phyloP scores from a whole-genome alignment of 2,329 filamentous ascomycete genomes.

The Pseudogymnoascus sp. region DNA sequence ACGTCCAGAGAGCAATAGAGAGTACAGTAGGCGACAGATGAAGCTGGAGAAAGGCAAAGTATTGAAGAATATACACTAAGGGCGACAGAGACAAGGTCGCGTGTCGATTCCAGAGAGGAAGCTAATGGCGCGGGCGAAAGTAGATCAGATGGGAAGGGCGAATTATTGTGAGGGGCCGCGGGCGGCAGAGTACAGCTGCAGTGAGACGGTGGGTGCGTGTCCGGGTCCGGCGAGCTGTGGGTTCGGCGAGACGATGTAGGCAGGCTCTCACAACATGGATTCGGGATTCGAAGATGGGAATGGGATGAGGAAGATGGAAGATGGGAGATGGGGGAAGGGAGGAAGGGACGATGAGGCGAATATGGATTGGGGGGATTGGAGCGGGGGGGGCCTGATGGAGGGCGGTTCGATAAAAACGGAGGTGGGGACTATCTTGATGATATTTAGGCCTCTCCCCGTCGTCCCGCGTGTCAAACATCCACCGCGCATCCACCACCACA shows the following conservation, averaged over 20 bases:
- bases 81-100: neutral
- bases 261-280: neutral
- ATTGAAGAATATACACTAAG: neutral
- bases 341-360: neutral
- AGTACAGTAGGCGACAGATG: neutral
- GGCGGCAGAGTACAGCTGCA: neutral
- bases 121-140: neutral
- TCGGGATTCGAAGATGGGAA: neutral
- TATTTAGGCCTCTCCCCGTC: conserved; percentile 2
- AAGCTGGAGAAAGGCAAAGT: neutral
- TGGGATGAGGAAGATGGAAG: neutral
- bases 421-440: conserved; percentile 4
- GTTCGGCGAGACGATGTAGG: neutral
- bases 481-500: neutral
- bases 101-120: neutral
- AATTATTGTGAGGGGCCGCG: neutral
- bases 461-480: conserved; percentile 4
- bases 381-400: neutral
- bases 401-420: neutral
- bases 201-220: neutral
- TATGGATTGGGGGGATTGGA: neutral
- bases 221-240: neutral
- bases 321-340: neutral
- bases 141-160: neutral
- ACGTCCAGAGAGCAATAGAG: neutral